Evolutionary conservation across 345 rosid species (phyloP), one percentile per base, ranked within the genome.

Genomic region (Aethionema arabicum): DNA sequence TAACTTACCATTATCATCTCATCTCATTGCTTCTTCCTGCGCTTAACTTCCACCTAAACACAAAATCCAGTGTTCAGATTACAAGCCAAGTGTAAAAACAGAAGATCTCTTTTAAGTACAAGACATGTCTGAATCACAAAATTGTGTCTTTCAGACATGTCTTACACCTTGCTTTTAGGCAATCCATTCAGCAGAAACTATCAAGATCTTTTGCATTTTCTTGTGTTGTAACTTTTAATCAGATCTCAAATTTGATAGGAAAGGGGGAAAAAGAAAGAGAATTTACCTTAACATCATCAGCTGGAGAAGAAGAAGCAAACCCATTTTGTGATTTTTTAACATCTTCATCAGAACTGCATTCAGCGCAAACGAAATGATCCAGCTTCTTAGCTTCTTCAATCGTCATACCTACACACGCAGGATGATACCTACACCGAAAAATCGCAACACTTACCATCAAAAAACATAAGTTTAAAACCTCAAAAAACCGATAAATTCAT

Each of bases 341-440:
- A 67, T 79, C 85, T 27, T 79, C 86, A 59, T 84, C 88, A 5
- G 82, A 75, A 32, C 79, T 74, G 75, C 96, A 88, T 58, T 85
- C 90, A 7, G 83, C 78, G 54, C 96, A 88, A 14, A 82, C 68
- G 74, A 88, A 88, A 73, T 79, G 85, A 66, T 88, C 96, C 75
- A 83, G 78, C 53, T 67, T 80, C 67, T 83, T 88, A 15, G 96
- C 96, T 82, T 85, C 92, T 57, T 85, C 96, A 37, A 85, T 83
- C 1, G 88, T 83, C 92, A 82, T 85, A 45, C 81, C 96, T 77
- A 83, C 82, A 64, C 96, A 88, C 41, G 88, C 80, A 42, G 96
- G 96, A 78, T 88, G 96, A 64, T 80, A 88, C 96, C 96, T 88
- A 74, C 40, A 77, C 38, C 61, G 63, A n/a, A 40, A 3, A 29